Conservation (phyloP, 2,329 filamentous ascomycete species). For the Fusarium floridanum region DNA sequence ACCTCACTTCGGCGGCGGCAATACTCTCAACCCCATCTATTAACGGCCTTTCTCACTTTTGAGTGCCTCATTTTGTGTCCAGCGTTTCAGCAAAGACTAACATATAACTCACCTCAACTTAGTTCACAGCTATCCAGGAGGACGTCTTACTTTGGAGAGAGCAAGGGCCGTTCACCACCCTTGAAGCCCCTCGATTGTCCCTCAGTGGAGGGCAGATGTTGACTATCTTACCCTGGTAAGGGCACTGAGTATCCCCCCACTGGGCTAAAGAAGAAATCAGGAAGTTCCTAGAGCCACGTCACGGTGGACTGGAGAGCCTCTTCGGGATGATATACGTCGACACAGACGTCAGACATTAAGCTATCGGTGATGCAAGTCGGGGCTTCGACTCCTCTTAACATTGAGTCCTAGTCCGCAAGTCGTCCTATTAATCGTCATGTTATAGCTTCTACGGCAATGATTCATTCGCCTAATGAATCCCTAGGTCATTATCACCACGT, state of each 20-base stretch:
- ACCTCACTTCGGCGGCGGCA: neutral
- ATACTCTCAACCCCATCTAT: neutral
- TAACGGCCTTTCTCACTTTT: neutral
- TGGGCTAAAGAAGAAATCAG: neutral
- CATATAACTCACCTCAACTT: no score
- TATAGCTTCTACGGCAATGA: neutral
- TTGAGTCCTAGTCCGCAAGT: neutral
- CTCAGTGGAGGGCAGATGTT: no score
- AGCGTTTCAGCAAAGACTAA: no score
- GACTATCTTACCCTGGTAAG: no score
- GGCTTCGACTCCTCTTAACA: neutral
- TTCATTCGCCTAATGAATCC: neutral
- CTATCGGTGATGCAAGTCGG: neutral
- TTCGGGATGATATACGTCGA: neutral
- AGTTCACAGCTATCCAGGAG: no score
- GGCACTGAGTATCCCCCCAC: no score
- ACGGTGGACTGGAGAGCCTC: accelerated
- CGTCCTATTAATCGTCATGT: neutral
- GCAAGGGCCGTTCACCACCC: no score
- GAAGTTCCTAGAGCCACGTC: neutral
- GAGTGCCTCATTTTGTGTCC: neutral
- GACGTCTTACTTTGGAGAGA: no score
- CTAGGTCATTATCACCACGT: neutral
- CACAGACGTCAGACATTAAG: neutral
- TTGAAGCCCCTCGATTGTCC: no score